Percentiles rank a stretch among this genome's conserved stretches.
Conservation (phyloP, 1,139 yeast genomes). For the Suhomyces panamericanus region DNA sequence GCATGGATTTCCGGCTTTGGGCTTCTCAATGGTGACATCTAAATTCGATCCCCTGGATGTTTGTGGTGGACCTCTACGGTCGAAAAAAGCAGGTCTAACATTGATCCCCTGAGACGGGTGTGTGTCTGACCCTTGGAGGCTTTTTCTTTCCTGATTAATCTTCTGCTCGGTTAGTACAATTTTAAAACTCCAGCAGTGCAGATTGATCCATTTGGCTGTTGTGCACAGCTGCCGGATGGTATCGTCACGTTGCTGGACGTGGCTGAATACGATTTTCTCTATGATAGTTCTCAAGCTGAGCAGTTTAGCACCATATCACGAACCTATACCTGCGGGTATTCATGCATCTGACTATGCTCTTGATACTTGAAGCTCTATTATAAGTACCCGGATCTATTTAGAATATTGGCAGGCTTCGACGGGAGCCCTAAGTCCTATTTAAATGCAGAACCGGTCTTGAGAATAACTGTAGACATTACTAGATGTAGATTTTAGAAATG, state of each 20-base stretch:
- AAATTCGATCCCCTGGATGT: background rate
- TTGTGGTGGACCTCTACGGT: slow-evolving; percentile 1
- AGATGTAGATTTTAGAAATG: background rate
- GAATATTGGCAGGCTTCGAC: background rate
- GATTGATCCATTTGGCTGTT: background rate
- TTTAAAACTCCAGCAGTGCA: background rate
- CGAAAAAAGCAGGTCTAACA: background rate
- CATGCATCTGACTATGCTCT: background rate
- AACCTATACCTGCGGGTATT: background rate
- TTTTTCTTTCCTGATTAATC: no score
- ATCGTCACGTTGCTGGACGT: background rate
- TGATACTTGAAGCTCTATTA: background rate
- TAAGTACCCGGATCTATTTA: slow-evolving; percentile 1
- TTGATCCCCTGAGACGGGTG: background rate
- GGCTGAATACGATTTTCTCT: background rate
- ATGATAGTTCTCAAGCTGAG: background rate
- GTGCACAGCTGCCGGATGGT: background rate
- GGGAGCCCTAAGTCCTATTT: background rate
- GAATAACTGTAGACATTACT: background rate
- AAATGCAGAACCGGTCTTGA: slow-evolving; percentile 2
- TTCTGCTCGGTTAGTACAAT: no score
- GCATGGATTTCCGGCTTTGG: background rate
- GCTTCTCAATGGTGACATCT: background rate
- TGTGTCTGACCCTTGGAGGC: background rate
- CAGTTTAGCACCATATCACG: background rate